Base-by-base conservation (phyloP, 495 filamentous ascomycete species). In the Penicillium herquei region DNA sequence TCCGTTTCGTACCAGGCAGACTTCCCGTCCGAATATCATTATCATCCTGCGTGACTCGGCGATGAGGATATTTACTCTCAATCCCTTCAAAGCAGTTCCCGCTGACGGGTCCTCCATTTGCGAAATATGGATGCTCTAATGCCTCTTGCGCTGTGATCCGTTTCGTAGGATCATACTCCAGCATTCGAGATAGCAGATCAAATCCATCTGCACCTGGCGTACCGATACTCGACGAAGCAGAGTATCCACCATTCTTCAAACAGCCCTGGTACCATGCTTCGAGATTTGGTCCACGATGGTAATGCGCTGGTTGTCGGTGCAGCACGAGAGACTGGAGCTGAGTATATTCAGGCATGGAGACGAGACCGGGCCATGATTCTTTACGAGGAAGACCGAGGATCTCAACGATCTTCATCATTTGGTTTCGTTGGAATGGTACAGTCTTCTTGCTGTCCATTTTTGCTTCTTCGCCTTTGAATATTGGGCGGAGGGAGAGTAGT, bases 361-460 rank as follows among this genome's bases (percentile, higher is more conserved):
- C 75, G 12, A 98, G 75, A 30, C 91, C 79, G 0, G 91, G 89
- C 94, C 94, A 99, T 18, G 84, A 80, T 34, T 96, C 90, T 67
- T 93, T 93, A 31, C 82, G 89, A 0, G 95, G 94, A 62, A 93
- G 70, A 39, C 94, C 94, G 70, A 98, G 86, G 52, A 98, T 89
- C 62, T 98, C 95, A 26, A 95, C 90, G 52, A 98, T 98, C 70
- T 96, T 97, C 66, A 91, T 90, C 91, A 98, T 96, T 73, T 98
- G 94, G 64, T 98, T 96, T 21, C 92, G 85, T 71, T 98, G 94
- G 65, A 98, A 98, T 0, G 94, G 94, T 0, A 98, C 92, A 4
- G 89, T 92, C 72, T 96, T 96, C 70, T 98, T 98, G 70, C 80
- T 87, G 69, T 98, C 95, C 91, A 96, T 96, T 71, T 98, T 98